Conservation (phyloP, 805 yeast species). For the Candida broadrunensis region DNA sequence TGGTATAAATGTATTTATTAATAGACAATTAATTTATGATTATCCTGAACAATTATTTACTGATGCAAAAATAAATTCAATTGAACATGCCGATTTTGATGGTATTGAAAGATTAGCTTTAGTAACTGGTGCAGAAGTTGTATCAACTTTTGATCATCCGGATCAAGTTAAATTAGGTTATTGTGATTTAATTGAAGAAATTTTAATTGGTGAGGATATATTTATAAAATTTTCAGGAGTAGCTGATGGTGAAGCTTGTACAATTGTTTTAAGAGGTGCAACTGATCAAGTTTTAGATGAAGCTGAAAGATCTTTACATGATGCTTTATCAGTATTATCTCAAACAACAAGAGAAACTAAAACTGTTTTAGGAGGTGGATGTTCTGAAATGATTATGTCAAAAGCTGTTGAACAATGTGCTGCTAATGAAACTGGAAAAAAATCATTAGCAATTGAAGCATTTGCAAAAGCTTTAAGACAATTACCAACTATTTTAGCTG, state of each 20-base stretch:
- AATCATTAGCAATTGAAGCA: conserved; percentile 89
- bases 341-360: conserved; percentile 92
- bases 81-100: conserved; percentile 97
- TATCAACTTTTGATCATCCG: conserved; percentile 91
- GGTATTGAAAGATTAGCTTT: conserved; percentile 95
- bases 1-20: conserved; percentile 85
- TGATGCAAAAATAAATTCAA: conserved; percentile 82
- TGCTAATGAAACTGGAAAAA: conserved; percentile 89
- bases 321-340: conserved; percentile 90
- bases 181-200: conserved; percentile 88
- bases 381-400: conserved; percentile 88
- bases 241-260: conserved; percentile 93
- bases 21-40: conserved; percentile 95
- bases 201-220: conserved; percentile 88
- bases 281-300: conserved; percentile 47
- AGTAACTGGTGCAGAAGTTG: conserved; percentile 98
- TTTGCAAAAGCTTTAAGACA: conserved; percentile 93
- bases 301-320: conserved; percentile 67
- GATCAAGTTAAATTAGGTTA: conserved; percentile 81
- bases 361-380: conserved; percentile 93
- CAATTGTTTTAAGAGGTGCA: conserved; percentile 77
- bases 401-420: conserved; percentile 93
- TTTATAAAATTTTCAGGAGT: conserved; percentile 95
- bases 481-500: conserved; percentile 92
- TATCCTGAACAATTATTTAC: conserved; percentile 96